These are phyloP conservation scores for Pseudozyma pruni DNA, from an alignment of 1,284 basidiomycete species.

Conservation along the genomic window DNA sequence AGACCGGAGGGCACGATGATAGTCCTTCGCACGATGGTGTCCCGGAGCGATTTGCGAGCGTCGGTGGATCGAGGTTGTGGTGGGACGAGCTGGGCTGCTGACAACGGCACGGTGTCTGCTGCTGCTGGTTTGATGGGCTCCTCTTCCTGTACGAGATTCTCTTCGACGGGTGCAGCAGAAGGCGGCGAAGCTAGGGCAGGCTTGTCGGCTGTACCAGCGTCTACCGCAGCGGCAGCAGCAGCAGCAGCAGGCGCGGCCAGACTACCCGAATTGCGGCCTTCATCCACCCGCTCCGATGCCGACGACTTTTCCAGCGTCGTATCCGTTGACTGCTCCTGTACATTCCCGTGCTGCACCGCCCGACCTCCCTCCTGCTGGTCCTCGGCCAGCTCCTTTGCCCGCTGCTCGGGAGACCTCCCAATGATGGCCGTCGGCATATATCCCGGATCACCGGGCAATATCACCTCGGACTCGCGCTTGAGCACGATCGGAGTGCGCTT, in stretches of 20 bases:
- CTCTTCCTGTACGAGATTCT: neutral
- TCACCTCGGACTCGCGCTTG: slow-evolving; percentile 44
- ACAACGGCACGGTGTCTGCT: too few species aligned
- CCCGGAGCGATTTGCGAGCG: slow-evolving; percentile 47
- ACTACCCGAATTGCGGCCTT: neutral
- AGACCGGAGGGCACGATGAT: slow-evolving; percentile 56
- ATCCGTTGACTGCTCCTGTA: slow-evolving; percentile 6
- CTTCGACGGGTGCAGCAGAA: neutral
- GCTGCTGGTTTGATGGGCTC: slow-evolving; percentile 1
- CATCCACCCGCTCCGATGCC: slow-evolving; percentile 10
- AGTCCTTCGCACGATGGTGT: slow-evolving; percentile 60
- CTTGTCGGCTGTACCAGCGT: slow-evolving; percentile 9
- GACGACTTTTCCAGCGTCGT: slow-evolving; percentile 2
- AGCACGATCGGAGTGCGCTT: slow-evolving; percentile 41
- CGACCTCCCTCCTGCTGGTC: neutral
- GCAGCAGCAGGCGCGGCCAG: slow-evolving; percentile 6
- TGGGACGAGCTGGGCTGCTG: neutral
- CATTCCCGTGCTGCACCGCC: neutral
- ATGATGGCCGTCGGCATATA: slow-evolving; percentile 28
- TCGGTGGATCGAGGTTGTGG: neutral
- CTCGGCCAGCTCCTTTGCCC: slow-evolving; percentile 7
- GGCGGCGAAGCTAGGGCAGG: slow-evolving; percentile 7
- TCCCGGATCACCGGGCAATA: slow-evolving; percentile 30
- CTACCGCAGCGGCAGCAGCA: neutral
- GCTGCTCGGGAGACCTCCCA: slow-evolving; percentile 15